Conservation (phyloP, 345 rosid genomes). For the Eucalyptus rudis region DNA sequence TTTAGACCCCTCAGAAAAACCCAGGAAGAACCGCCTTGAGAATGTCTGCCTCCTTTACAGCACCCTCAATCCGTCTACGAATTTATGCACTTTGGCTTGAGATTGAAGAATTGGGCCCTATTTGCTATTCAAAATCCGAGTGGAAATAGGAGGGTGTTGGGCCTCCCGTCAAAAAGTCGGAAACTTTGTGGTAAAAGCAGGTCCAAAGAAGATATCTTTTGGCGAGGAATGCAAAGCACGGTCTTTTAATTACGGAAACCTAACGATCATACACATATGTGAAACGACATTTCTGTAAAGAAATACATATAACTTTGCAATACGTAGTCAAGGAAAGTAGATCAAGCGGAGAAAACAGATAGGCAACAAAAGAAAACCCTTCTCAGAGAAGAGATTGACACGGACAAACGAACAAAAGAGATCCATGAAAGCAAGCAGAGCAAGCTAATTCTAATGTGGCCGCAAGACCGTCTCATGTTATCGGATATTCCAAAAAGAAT, state of each 20-base stretch:
- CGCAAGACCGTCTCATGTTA: conserved; percentile 62
- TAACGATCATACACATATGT: too few relatives aligned
- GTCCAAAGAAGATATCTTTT: neutral
- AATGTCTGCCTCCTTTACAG: neutral
- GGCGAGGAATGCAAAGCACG: conserved; percentile 1
- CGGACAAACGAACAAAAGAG: conserved; percentile 90
- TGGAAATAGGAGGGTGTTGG: neutral
- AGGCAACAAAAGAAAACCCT: conserved; percentile 26
- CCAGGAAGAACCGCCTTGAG: neutral
- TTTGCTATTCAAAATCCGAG: neutral
- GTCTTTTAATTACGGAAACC: too few relatives aligned
- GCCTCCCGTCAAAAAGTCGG: neutral
- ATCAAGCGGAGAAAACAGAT: neutral
- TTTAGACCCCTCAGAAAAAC: neutral
- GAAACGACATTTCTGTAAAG: neutral
- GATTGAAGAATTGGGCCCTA: neutral
- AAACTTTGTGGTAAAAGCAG: conserved; percentile 28
- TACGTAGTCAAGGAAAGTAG: neutral
- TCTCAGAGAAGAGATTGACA: conserved; percentile 87
- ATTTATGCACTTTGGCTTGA: neutral
- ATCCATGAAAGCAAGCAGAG: conserved; percentile 93
- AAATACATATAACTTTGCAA: neutral
- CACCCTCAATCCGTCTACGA: too few relatives aligned
- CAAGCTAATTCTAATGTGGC: conserved; percentile 95
- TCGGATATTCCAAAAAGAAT: conserved; percentile 17